Evolutionary conservation across 768 basidiomycete species (phyloP).

Genomic region (Boletus bicolor): DNA sequence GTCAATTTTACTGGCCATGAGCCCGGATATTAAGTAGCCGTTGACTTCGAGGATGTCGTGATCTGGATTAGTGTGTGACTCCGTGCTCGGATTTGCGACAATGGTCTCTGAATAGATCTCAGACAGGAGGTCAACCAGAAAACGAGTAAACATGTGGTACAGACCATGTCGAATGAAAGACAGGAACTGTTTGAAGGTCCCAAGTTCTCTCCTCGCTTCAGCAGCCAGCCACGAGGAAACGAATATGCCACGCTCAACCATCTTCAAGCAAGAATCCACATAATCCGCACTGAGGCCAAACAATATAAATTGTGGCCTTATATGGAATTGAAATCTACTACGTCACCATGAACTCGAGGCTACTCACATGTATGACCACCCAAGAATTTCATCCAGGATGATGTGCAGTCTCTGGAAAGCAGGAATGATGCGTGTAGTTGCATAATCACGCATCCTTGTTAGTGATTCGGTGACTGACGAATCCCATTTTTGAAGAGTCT

Average conservation of each 20-base stretch:
- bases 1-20: slow-evolving; percentile 68
- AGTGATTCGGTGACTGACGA: slow-evolving; percentile 66
- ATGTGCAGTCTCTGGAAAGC: slow-evolving; percentile 76
- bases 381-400: slow-evolving; percentile 72
- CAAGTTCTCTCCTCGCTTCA: slow-evolving; percentile 62
- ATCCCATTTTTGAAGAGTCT: slow-evolving; percentile 87
- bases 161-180: slow-evolving; percentile 73
- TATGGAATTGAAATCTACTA: slow-evolving; percentile 10
- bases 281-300: slow-evolving; percentile 55
- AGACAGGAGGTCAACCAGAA: slow-evolving; percentile 12
- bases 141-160: slow-evolving; percentile 19
- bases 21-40: slow-evolving; percentile 70
- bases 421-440: slow-evolving; percentile 66
- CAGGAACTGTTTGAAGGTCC: slow-evolving; percentile 76
- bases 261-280: slow-evolving; percentile 49
- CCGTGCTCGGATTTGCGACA: slow-evolving; percentile 50
- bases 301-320: slow-evolving; percentile 53
- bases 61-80: slow-evolving; percentile 46
- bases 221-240: slow-evolving; percentile 67
- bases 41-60: slow-evolving; percentile 79
- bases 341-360: slow-evolving; percentile 11
- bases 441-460: slow-evolving; percentile 67
- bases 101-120: slow-evolving; percentile 40
- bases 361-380: slow-evolving; percentile 72
- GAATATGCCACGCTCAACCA: slow-evolving; percentile 56